Evolutionary conservation across 2,329 filamentous ascomycete species (phyloP).

Genomic region (Waltergamsia citrina): DNA sequence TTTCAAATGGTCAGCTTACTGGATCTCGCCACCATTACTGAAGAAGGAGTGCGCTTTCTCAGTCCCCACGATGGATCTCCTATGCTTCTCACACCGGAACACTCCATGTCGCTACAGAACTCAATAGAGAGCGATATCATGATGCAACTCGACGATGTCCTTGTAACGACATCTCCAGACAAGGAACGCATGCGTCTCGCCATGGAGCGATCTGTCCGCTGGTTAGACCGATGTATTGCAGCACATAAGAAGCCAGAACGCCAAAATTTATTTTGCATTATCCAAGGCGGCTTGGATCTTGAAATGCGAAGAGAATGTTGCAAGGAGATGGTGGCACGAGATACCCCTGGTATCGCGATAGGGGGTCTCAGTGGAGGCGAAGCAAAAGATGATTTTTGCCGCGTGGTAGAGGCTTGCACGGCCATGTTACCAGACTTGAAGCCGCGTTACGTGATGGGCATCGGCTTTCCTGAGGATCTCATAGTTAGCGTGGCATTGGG

Average conservation of each 20-base stretch:
- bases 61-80: slow-evolving; percentile 90
- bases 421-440: slow-evolving; percentile 77
- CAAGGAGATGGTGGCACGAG: slow-evolving; percentile 73
- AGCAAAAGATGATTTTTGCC: slow-evolving; percentile 86
- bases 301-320: slow-evolving; percentile 80
- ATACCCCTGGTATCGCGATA: slow-evolving; percentile 94
- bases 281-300: slow-evolving; percentile 88
- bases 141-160: slow-evolving; percentile 98
- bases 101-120: slow-evolving; percentile 93
- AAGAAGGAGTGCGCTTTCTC: slow-evolving; percentile 92
- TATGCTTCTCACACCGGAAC: slow-evolving; percentile 95
- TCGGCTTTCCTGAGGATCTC: slow-evolving; percentile 93
- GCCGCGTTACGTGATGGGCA: slow-evolving; percentile 98
- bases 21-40: slow-evolving; percentile 86
- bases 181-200: slow-evolving; percentile 80
- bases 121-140: slow-evolving; percentile 98
- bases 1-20: slow-evolving; percentile 99
- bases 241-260: slow-evolving; percentile 74
- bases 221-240: slow-evolving; percentile 90
- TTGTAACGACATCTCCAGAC: slow-evolving; percentile 92
- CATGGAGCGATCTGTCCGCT: slow-evolving; percentile 88
- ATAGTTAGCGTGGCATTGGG: slow-evolving; percentile 89
- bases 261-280: slow-evolving; percentile 97
- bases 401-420: slow-evolving; percentile 82
- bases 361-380: slow-evolving; percentile 92